Evolutionary conservation across 345 rosid species (phyloP), one percentile per base, ranked within the genome.

Genomic region (Lenwebbia sp.): DNA sequence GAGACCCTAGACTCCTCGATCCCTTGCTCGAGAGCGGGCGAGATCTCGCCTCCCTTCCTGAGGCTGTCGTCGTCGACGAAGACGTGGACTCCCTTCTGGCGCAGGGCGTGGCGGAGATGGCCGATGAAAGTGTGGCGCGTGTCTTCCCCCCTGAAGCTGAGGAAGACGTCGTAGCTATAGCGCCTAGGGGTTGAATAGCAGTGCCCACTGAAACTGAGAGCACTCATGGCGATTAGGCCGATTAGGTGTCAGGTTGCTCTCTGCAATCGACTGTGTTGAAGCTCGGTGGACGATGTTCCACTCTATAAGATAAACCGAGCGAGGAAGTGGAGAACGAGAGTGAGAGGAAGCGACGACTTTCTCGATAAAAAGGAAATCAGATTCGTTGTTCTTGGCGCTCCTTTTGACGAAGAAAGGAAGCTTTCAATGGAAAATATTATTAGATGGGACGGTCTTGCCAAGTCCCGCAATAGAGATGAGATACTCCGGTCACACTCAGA

Each of bases 131-230:
- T 52, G 57, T 40, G 15, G 53, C 88, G 82, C 30, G 88, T 83
- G 85, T 86, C 88, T 17, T 82, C 52, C 12, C 88, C 85, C 83
- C 85, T 58, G 70, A 86, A 86, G 82, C 87, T 86, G n/a, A 82
- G 85, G 85, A 86, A 86, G n/a, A 86, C 87, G 19, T 86, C 85
- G 62, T 82, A 62, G 30, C 54, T 37, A 5, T 53, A 65, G 41
- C 76, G 6, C 23, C 22, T 0, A 21, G 6, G 76, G 76, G 41
- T 0, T 8, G 76, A 65, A 30, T 7, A 30, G 8, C 44, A 0
- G 44, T 15, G 76, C 33, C 76, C 76, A 0, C 4, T 8, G 76
- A 30, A 30, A 17, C 76, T 1, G 44, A 5, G 23, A 65, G 41
- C 12, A 30, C 23, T 62, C 22, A 33, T 15, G 22, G 76, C 41